phyloP scores from a whole-genome alignment of 495 filamentous ascomycete species.

The Podospora appendiculata region DNA sequence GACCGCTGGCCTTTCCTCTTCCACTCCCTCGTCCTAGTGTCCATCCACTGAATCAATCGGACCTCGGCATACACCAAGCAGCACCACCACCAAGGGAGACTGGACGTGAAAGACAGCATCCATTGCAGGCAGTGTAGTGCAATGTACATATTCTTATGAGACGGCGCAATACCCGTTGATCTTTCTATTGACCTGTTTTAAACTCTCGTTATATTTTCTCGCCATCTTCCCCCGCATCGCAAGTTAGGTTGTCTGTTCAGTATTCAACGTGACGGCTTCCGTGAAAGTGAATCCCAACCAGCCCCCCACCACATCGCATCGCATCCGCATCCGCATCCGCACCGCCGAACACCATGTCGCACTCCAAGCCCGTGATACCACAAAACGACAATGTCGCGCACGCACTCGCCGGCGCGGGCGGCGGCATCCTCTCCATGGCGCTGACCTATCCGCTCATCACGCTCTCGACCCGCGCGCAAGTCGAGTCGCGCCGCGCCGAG shows the following conservation, averaged over 20 bases:
- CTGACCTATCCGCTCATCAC: slow-evolving; percentile 97
- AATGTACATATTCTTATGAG: no score
- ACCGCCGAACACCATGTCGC: slow-evolving; percentile 19
- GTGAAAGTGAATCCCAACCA: no score
- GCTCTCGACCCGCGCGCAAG: slow-evolving; percentile 93
- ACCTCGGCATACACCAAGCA: slow-evolving; percentile 18
- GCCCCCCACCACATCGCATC: background rate
- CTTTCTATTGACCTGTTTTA: no score
- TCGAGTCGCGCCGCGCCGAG: slow-evolving; percentile 89
- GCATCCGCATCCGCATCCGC: no score
- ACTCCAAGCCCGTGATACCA: slow-evolving; percentile 41
- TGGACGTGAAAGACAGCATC: no score
- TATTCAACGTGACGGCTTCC: no score
- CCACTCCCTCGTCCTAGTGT: slow-evolving; percentile 4
- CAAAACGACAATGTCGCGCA: slow-evolving; percentile 91
- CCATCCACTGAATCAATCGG: slow-evolving; percentile 8
- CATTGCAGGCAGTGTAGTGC: no score
- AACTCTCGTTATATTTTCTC: no score
- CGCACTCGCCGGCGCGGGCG: slow-evolving; percentile 79
- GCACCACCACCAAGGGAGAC: background rate
- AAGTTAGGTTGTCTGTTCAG: no score
- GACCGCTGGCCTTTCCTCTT: slow-evolving; percentile 1
- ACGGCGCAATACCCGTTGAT: no score
- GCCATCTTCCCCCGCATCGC: no score
- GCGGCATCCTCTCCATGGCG: slow-evolving; percentile 90